Percentiles rank a stretch among this genome's conserved stretches.
These are phyloP conservation scores for Phytophthora melonis DNA, from an alignment of 352 stramenopile species.

Conservation along the genomic window DNA sequence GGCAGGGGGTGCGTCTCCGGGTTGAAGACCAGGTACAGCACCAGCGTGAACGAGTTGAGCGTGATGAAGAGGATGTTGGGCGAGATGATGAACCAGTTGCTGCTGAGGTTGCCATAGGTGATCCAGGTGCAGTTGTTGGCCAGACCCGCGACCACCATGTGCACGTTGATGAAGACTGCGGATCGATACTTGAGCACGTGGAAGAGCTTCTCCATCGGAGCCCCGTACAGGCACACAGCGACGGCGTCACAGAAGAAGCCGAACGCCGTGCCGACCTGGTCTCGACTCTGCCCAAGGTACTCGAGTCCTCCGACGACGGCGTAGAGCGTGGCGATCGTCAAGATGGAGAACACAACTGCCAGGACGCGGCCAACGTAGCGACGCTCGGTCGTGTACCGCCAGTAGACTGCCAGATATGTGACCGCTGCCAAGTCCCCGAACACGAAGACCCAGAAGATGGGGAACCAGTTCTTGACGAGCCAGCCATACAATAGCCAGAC, in stretches of 20 bases:
- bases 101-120: constrained; percentile 37
- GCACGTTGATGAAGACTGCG: constrained; percentile 47
- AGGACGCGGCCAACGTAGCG: constrained; percentile 41
- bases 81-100: constrained; percentile 37
- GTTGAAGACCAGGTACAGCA: constrained; percentile 40
- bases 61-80: constrained; percentile 32
- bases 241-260: constrained; percentile 41
- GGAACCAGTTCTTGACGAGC: constrained; percentile 57
- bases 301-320: constrained; percentile 37
- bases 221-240: constrained; percentile 42
- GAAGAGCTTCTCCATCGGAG: constrained; percentile 52
- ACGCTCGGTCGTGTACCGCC: constrained; percentile 39
- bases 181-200: constrained; percentile 52
- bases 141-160: constrained; percentile 48
- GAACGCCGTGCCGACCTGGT: constrained; percentile 34
- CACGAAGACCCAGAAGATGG: constrained; percentile 49
- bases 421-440: constrained; percentile 39
- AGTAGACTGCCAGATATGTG: constrained; percentile 60
- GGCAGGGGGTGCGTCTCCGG: constrained; percentile 33
- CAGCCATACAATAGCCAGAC: constrained; percentile 54
- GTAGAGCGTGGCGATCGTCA: too few relatives aligned
- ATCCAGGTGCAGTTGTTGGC: constrained; percentile 56
- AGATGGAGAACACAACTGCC: constrained; percentile 31
- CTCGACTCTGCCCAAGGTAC: constrained; percentile 32
- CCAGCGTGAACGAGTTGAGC: constrained; percentile 31